Evolutionary conservation across 495 filamentous ascomycete species (phyloP).

Genomic region (Hyaloscypha variabilis): DNA sequence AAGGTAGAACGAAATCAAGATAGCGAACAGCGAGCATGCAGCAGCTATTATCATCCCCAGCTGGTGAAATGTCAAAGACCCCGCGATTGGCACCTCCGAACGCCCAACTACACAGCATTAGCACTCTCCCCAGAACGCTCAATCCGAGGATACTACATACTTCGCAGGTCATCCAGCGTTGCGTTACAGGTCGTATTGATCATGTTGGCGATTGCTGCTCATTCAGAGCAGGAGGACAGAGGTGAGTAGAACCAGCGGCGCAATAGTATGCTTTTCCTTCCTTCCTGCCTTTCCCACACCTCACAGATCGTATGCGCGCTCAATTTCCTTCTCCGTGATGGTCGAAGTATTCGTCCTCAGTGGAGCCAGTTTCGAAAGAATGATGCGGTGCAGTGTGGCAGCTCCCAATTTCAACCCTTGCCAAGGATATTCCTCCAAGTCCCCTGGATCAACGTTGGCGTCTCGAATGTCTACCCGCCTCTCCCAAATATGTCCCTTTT

Average conservation of each 20-base stretch:
- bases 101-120: conserved; percentile 25
- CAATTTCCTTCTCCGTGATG: neutral
- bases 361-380: conserved; percentile 1
- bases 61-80: conserved; percentile 57
- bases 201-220: conserved; percentile 28
- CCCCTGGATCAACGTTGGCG: neutral
- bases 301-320: neutral
- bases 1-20: conserved; percentile 60
- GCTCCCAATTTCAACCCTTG: conserved; percentile 3
- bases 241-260: conserved; percentile 1
- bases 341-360: conserved; percentile 2
- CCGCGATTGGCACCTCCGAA: conserved; percentile 43
- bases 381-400: neutral
- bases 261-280: conserved; percentile 7
- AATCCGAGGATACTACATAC: conserved; percentile 40
- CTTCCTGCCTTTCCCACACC: neutral
- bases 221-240: conserved; percentile 7
- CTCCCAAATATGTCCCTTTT: neutral
- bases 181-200: conserved; percentile 49
- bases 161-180: conserved; percentile 56
- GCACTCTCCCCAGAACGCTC: neutral
- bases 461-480: neutral
- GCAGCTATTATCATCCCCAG: conserved; percentile 55
- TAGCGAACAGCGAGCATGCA: conserved; percentile 55
- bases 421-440: neutral